Base-by-base conservation (phyloP, 768 basidiomycete species). In the Boletus pseudo-olivaceus region DNA sequence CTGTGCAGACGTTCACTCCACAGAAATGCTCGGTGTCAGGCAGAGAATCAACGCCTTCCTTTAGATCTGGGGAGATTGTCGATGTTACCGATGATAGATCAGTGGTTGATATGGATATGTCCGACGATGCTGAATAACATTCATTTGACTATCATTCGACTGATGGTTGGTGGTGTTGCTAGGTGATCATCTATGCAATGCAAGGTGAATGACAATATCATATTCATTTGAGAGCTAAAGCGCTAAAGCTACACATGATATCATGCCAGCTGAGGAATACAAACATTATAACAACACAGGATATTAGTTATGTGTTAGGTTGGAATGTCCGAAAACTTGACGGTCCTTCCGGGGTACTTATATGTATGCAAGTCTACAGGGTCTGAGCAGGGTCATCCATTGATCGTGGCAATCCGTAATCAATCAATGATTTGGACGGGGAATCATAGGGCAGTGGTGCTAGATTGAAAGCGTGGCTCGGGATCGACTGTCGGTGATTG, bases 51-150 rank as follows among this genome's bases (percentile, higher is more conserved):
- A 20, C 33, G 0, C 37, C 50, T 20, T 20, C 40, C 38, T 34
- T 11, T 17, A 15, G 17, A n/a, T 39, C 43, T 12, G 44, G 45
- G 10, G 30, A 7, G 6, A 34, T 37, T 38, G 19, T n/a, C 19
- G 42, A 54, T 14, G 6, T 9, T 32, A 32, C 15, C 5, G 53
- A 67, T 29, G 53, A 60, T 41, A 4, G 10, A 47, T 54, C 43
- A 8, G 3, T 49, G 7, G 17, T 54, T 5, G 69, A 71, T 26
- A 68, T 68, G 69, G 69, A 69, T 23, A 32, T 71, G 30, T 68
- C 67, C 12, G 62, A 71, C 15, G 46, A 61, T 27, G 57, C 64
- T 17, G 68, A 67, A 48, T 67, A 43, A 30, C 27, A 54, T 51
- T 19, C 14, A 1, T 38, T 45, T 45, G 38, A 29, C 19, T 17